Evolutionary conservation across 148 eudicot genomes (phyloP), one percentile per base, ranked within the genome.

Genomic region (Heliamphora exappendiculata): DNA sequence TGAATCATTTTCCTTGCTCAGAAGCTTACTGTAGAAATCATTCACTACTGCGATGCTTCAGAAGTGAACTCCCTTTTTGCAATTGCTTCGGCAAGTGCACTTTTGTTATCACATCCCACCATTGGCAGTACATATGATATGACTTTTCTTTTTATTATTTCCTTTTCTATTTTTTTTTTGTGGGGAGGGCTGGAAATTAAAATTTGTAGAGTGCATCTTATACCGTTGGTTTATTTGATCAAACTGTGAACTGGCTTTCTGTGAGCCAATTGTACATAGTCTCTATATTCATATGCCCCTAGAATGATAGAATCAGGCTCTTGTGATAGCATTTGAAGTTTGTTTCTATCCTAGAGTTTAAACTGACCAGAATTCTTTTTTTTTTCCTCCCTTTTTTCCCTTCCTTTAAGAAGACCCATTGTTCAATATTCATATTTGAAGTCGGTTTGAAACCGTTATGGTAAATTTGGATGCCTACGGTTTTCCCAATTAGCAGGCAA

Each of bases 1-100:
- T 91, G 87, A 75, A 80, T 8, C 34, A 16, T 4, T n/a, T 69
- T 26, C 7, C 73, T 70, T 26, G 33, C 57, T 7, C 73, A 17
- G 49, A 45, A 68, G 72, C 72, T 45, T 37, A n/a, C 44, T 14
- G 16, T 45, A 1, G 6, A 1, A 17, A 45, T 68, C 72, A 67
- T 12, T 44, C 22, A n/a, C n/a, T 26, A 17, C 50, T 67, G 50
- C 24, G 51, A 42, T 42, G 72, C 53, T 42, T 26, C 34, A 42
- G n/a, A n/a, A 22, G 24, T 44, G 41, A 33, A 41, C 42, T 67
- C 34, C 33, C 13, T 42, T 24, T 42, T 20, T 41, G 7, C 26
- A 41, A 67, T 8, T 67, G 55, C 70, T 41, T 42, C 34, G 70
- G 70, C 70, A 39, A 70, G 36, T 45, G 59, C 28, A 29, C 59